Evolutionary conservation across 2,329 filamentous ascomycete species (phyloP).

Genomic region (Pseudogymnoascus verrucosus): DNA sequence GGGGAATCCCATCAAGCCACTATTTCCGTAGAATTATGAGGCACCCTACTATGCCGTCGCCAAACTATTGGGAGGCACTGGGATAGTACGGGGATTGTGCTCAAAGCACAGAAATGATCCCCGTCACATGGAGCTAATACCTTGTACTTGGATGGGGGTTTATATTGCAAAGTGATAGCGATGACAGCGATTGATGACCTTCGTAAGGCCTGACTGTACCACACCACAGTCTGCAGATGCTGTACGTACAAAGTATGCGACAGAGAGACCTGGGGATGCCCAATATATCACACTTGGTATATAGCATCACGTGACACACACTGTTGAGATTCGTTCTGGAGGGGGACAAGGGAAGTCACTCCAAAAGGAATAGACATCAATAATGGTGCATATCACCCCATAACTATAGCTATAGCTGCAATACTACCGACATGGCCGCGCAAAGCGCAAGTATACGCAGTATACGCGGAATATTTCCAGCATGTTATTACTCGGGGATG

Average conservation of each 20-base stretch:
- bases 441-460: background rate
- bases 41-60: background rate
- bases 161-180: slow-evolving; percentile 3
- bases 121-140: background rate
- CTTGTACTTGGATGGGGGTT: background rate
- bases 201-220: background rate
- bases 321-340: background rate
- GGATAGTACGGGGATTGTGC: background rate
- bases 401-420: background rate
- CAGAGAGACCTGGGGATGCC: background rate
- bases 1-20: background rate
- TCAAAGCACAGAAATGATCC: background rate
- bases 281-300: background rate
- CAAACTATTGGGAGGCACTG: background rate
- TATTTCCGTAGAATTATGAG: background rate
- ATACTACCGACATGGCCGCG: background rate
- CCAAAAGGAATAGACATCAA: background rate
- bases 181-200: background rate
- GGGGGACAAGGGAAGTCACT: background rate
- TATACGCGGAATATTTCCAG: background rate
- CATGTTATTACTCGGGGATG: background rate
- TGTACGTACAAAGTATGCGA: background rate
- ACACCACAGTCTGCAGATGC: background rate
- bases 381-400: background rate
- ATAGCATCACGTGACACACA: background rate